Conservation (phyloP, 139 green algal species). For the Edaphochlamys debaryana region DNA sequence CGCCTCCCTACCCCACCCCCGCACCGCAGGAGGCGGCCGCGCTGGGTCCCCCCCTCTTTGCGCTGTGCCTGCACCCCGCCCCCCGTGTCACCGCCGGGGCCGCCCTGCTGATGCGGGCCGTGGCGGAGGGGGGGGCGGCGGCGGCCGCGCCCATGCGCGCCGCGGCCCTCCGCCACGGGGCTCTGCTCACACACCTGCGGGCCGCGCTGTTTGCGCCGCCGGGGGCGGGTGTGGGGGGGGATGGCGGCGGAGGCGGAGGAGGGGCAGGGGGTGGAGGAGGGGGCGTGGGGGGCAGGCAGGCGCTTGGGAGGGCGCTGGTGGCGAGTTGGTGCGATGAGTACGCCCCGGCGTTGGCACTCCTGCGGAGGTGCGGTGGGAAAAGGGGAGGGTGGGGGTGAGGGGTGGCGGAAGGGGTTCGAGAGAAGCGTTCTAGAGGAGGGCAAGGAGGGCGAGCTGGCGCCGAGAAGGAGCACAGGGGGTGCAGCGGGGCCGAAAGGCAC, state of each 20-base stretch:
- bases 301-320: slow-evolving; percentile 75
- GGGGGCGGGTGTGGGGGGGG: too few relatives aligned
- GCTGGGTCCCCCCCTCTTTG: slow-evolving; percentile 81
- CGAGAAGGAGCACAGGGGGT: too few relatives aligned
- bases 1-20: too few relatives aligned
- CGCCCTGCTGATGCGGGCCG: slow-evolving; percentile 81
- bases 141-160: slow-evolving; percentile 86
- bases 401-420: too few relatives aligned
- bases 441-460: too few relatives aligned
- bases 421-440: too few relatives aligned
- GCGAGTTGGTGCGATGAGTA: slow-evolving; percentile 86
- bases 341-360: slow-evolving; percentile 73
- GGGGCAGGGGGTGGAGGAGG: not conserved
- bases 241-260: not conserved
- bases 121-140: slow-evolving; percentile 77
- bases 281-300: not conserved
- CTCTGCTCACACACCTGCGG: slow-evolving; percentile 82
- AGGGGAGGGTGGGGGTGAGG: too few relatives aligned
- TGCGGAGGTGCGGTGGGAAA: slow-evolving; percentile 57
- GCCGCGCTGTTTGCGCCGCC: slow-evolving; percentile 60
- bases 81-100: slow-evolving; percentile 68
- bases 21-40: slow-evolving; percentile 60
- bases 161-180: slow-evolving; percentile 84
- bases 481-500: too few relatives aligned
- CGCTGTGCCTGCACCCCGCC: slow-evolving; percentile 80